A percentile compares a stretch with the other conserved stretches of the same genome.
phyloP scores from a whole-genome alignment of 805 yeast genomes.

The Candida succiphila region DNA sequence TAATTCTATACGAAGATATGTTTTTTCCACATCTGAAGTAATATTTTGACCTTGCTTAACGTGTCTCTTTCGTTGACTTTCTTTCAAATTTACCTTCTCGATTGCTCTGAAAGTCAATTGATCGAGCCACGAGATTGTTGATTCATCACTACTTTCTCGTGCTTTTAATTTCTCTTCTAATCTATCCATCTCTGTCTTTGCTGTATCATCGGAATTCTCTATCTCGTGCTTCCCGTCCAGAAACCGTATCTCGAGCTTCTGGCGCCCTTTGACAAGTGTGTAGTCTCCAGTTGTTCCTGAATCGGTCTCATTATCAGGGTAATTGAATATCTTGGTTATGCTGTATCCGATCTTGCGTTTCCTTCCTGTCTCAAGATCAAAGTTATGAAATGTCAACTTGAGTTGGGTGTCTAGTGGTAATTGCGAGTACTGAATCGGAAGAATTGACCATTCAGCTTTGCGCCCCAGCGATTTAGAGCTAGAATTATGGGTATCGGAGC shows the following conservation, averaged over 20 bases:
- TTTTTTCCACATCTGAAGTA: not conserved
- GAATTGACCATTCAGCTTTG: slow-evolving; percentile 60
- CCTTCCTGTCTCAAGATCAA: slow-evolving; percentile 37
- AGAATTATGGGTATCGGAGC: not conserved
- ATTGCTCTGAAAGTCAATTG: slow-evolving; percentile 47
- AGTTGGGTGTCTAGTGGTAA: slow-evolving; percentile 55
- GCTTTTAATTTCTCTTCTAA: slow-evolving; percentile 45
- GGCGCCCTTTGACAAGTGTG: slow-evolving; percentile 64
- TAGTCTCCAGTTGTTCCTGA: slow-evolving; percentile 24
- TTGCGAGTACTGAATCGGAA: slow-evolving; percentile 67
- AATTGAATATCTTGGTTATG: slow-evolving; percentile 40
- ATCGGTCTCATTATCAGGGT: too few species aligned
- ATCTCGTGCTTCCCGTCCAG: not conserved
- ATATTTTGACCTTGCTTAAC: slow-evolving; percentile 1
- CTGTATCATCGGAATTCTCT: not conserved
- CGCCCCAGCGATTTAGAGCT: too few species aligned
- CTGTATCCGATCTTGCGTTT: slow-evolving; percentile 50
- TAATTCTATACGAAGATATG: slow-evolving; percentile 31
- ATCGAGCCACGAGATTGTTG: slow-evolving; percentile 66
- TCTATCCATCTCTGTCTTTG: slow-evolving; percentile 26
- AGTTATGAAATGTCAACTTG: slow-evolving; percentile 59
- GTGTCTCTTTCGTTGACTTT: slow-evolving; percentile 4
- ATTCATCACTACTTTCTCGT: slow-evolving; percentile 60
- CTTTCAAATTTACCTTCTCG: slow-evolving; percentile 25
- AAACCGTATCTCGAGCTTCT: slow-evolving; percentile 33